Evolutionary conservation across 176 grass and related monocot genomes (phyloP).

Genomic region (Triticum urartu): DNA sequence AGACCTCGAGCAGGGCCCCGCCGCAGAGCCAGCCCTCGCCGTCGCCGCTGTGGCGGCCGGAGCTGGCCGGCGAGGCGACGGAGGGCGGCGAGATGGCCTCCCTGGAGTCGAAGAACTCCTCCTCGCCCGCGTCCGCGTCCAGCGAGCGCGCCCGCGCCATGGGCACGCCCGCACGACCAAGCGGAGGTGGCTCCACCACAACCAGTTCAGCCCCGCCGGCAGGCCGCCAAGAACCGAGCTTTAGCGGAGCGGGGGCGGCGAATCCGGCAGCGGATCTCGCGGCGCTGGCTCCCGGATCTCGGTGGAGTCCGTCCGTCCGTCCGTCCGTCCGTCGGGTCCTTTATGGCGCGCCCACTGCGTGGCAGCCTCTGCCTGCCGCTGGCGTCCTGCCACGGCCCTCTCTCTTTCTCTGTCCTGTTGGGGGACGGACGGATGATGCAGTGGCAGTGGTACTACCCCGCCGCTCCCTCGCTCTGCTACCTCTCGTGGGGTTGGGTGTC

Average conservation of each 20-base stretch:
- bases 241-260: neutral
- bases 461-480: neutral
- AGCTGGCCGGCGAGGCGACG: conserved; percentile 42
- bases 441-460: neutral
- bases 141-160: conserved; percentile 34
- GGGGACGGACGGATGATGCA: neutral
- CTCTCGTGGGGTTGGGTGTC: conserved; percentile 10
- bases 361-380: neutral
- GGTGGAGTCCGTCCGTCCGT: neutral
- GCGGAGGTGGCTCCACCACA: neutral
- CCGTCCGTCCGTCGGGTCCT: neutral
- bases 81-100: conserved; percentile 65
- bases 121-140: neutral
- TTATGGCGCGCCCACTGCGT: conserved; percentile 35
- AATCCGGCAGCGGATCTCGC: conserved; percentile 34
- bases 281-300: conserved; percentile 21
- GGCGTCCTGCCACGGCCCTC: neutral
- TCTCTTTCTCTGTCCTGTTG: neutral
- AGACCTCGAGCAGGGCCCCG: conserved; percentile 48
- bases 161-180: conserved; percentile 12
- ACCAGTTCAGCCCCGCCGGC: neutral
- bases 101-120: conserved; percentile 80
- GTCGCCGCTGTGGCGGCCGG: conserved; percentile 9
- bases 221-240: too few relatives aligned
- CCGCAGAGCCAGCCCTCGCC: neutral